Evolutionary conservation across 106 monocot genomes (phyloP).

Genomic region (Xerophyta viscosa): DNA sequence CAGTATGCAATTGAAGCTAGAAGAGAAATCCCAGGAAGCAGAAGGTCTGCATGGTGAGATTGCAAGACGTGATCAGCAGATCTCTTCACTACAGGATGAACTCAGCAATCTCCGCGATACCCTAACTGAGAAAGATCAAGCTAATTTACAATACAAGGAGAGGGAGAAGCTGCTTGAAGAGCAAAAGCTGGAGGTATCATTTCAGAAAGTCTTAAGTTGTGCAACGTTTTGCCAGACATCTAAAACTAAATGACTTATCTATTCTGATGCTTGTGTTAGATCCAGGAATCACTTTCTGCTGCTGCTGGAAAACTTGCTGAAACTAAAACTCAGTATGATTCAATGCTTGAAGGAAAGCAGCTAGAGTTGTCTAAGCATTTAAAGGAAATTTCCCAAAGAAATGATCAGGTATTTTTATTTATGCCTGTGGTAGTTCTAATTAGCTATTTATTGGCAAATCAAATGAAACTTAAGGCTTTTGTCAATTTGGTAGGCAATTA

Average conservation of each 20-base stretch:
- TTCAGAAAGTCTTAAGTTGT: too few species aligned
- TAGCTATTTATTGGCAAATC: not conserved
- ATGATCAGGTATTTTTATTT: constrained; percentile 71
- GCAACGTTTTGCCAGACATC: too few species aligned
- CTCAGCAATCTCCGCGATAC: constrained; percentile 37
- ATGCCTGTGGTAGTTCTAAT: not conserved
- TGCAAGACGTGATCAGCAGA: constrained; percentile 32
- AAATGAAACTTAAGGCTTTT: not conserved
- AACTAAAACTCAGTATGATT: constrained; percentile 69
- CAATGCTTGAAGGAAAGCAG: constrained; percentile 85
- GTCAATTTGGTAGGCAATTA: constrained; percentile 71
- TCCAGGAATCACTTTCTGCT: constrained; percentile 51
- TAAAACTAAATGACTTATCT: not conserved
- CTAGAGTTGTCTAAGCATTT: constrained; percentile 85
- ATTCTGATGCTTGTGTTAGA: constrained; percentile 23
- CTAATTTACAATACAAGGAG: constrained; percentile 24
- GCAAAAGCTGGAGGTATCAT: constrained; percentile 64
- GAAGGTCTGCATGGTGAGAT: constrained; percentile 44
- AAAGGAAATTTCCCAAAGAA: constrained; percentile 86
- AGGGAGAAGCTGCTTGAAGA: constrained; percentile 69
- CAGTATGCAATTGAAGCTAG: constrained; percentile 30
- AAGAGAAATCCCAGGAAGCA: constrained; percentile 43
- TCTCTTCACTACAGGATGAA: constrained; percentile 45
- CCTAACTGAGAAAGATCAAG: constrained; percentile 68
- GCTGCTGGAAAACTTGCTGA: constrained; percentile 64